These are phyloP conservation scores for Globisporangium rhizosaccharum DNA, from an alignment of 352 stramenopile genomes.

Conservation along the genomic window DNA sequence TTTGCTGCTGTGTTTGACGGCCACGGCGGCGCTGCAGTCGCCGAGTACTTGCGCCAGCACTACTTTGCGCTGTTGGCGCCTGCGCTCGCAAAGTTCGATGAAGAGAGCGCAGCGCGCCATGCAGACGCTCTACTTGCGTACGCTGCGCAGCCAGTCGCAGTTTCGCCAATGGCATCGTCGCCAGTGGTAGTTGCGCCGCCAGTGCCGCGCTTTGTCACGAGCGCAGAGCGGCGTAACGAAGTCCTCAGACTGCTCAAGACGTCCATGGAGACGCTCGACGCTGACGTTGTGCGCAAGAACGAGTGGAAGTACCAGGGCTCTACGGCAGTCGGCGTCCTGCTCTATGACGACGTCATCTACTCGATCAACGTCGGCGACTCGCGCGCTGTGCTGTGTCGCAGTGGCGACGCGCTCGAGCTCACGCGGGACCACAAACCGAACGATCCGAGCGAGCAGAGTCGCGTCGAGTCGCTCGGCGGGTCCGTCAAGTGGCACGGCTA, in stretches of 20 bases:
- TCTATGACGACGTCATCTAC: slow-evolving; percentile 76
- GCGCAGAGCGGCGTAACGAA: slow-evolving; percentile 19
- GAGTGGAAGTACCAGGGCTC: slow-evolving; percentile 82
- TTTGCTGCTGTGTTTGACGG: slow-evolving; percentile 83
- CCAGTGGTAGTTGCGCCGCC: neutral
- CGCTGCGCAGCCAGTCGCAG: neutral
- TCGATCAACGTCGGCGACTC: slow-evolving; percentile 94
- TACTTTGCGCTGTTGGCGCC: slow-evolving; percentile 54
- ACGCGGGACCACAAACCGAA: slow-evolving; percentile 91
- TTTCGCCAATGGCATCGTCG: neutral
- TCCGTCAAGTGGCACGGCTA: slow-evolving; percentile 89
- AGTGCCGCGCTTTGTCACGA: neutral
- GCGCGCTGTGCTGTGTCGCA: slow-evolving; percentile 90
- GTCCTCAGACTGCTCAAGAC: slow-evolving; percentile 36
- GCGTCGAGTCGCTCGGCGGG: slow-evolving; percentile 78
- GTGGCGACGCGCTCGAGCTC: slow-evolving; percentile 58
- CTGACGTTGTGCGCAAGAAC: slow-evolving; percentile 51
- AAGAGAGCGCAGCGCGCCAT: slow-evolving; percentile 9
- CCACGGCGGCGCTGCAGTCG: slow-evolving; percentile 64
- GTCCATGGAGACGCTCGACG: slow-evolving; percentile 46
- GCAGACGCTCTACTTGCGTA: neutral
- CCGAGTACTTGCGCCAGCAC: slow-evolving; percentile 57
- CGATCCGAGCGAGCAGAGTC: slow-evolving; percentile 58
- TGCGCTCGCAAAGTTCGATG: slow-evolving; percentile 35
- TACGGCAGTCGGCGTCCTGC: slow-evolving; percentile 62